Evolutionary conservation across 2,329 filamentous ascomycete genomes (phyloP).

Genomic region (Coleophoma cylindrospora): DNA sequence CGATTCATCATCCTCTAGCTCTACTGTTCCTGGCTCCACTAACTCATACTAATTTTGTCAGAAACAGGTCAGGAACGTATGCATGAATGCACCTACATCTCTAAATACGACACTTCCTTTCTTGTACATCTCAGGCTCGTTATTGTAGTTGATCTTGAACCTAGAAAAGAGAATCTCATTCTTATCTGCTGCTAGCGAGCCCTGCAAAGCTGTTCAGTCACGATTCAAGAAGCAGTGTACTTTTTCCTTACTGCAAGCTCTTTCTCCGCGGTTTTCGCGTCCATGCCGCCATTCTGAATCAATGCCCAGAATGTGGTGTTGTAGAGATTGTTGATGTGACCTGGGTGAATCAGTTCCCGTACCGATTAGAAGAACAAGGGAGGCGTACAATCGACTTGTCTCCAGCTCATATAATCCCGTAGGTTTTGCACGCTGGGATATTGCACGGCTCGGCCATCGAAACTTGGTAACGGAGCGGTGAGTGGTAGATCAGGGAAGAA

Average conservation of each 20-base stretch:
- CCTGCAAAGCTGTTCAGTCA: conserved; percentile 41
- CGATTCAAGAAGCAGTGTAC: not conserved
- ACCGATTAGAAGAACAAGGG: too few species aligned
- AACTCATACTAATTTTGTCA: conserved; percentile 57
- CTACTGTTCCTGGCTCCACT: conserved; percentile 45
- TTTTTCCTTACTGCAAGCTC: conserved; percentile 59
- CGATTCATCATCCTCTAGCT: conserved; percentile 41
- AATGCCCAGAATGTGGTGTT: conserved; percentile 96
- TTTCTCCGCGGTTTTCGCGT: conserved; percentile 73
- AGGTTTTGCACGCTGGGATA: conserved; percentile 82
- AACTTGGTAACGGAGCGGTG: conserved; percentile 74
- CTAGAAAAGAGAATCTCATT: conserved; percentile 90
- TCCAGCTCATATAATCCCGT: conserved; percentile 93
- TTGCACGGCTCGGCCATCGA: conserved; percentile 86
- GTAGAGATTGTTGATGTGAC: conserved; percentile 97
- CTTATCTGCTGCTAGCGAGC: conserved; percentile 81
- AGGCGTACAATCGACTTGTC: conserved; percentile 84
- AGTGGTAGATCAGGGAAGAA: conserved; percentile 71
- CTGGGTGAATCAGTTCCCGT: conserved; percentile 35
- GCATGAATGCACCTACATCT: conserved; percentile 37
- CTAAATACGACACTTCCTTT: conserved; percentile 90
- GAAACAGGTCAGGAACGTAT: not conserved
- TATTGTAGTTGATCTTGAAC: conserved; percentile 96
- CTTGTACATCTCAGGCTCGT: conserved; percentile 85
- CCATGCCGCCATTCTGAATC: conserved; percentile 72